Evolutionary conservation across 352 stramenopile species (phyloP).

Genomic region (Phytopythium mirpurense): DNA sequence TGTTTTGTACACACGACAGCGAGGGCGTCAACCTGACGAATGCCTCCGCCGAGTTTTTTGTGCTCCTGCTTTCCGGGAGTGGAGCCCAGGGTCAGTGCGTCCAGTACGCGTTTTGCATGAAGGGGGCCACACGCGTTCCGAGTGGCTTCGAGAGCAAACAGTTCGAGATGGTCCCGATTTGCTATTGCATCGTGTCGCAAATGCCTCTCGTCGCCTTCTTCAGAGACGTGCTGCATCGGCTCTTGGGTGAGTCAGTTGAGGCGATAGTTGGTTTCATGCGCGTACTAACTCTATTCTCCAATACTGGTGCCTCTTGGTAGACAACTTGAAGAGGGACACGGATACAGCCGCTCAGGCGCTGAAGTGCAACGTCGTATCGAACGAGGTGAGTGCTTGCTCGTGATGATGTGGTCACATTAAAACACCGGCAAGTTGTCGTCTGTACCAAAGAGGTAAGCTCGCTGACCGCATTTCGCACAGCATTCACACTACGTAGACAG

Average conservation of each 20-base stretch:
- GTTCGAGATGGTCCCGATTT: conserved; percentile 26
- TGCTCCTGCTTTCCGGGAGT: conserved; percentile 45
- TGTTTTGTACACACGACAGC: too few species aligned
- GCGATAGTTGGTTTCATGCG: neutral
- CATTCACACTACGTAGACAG: conserved; percentile 34
- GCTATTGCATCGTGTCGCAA: conserved; percentile 46
- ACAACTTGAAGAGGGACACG: conserved; percentile 16
- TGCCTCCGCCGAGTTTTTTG: conserved; percentile 31
- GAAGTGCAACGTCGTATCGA: conserved; percentile 31
- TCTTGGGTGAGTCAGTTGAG: conserved; percentile 21
- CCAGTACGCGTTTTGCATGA: conserved; percentile 57
- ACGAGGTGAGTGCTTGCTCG: conserved; percentile 17
- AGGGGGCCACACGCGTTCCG: conserved; percentile 22
- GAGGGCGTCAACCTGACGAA: too few species aligned
- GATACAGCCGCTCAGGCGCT: conserved; percentile 1
- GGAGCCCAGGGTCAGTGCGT: conserved; percentile 40
- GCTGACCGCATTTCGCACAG: conserved; percentile 9
- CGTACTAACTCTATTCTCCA: neutral
- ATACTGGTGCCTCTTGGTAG: conserved; percentile 2
- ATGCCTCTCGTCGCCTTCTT: conserved; percentile 43
- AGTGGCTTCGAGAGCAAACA: conserved; percentile 4
- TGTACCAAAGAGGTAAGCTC: neutral
- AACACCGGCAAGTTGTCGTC: neutral
- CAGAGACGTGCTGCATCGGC: conserved; percentile 18
- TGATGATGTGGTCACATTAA: too few species aligned